Evolutionary conservation across 805 yeast genomes (phyloP).

Genomic region (Barnettozyma vustinii): DNA sequence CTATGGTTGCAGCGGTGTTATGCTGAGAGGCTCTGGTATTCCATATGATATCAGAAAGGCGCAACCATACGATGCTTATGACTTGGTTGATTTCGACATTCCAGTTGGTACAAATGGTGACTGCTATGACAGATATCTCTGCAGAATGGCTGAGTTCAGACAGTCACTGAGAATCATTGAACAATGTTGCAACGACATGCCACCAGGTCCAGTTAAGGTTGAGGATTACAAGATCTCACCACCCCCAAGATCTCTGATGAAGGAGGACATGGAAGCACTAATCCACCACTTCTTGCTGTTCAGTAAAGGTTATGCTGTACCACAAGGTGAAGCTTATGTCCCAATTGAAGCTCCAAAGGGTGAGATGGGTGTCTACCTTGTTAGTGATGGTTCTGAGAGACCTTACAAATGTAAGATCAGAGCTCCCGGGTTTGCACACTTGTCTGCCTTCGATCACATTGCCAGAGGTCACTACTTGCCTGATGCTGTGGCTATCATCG

Average conservation of each 20-base stretch:
- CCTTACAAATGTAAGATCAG: constrained; percentile 91
- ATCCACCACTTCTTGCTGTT: constrained; percentile 85
- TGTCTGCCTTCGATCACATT: constrained; percentile 83
- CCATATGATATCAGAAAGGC: constrained; percentile 83
- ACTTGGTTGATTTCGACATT: constrained; percentile 76
- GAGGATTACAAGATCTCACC: constrained; percentile 84
- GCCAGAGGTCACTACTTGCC: constrained; percentile 84
- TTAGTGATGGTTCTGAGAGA: constrained; percentile 84
- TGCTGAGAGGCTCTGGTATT: constrained; percentile 88
- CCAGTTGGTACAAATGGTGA: constrained; percentile 87
- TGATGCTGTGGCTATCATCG: constrained; percentile 89
- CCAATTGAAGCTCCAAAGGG: constrained; percentile 95
- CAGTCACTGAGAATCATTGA: constrained; percentile 84
- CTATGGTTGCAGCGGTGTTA: constrained; percentile 77
- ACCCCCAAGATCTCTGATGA: constrained; percentile 78
- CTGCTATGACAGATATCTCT: constrained; percentile 84
- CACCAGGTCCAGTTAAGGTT: constrained; percentile 85
- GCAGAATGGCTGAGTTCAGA: constrained; percentile 89
- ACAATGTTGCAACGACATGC: constrained; percentile 89
- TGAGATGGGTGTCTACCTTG: constrained; percentile 88
- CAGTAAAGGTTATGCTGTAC: constrained; percentile 86
- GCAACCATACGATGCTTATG: constrained; percentile 89
- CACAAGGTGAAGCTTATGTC: constrained; percentile 87
- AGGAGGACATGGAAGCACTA: constrained; percentile 88
- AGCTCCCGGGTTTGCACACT: constrained; percentile 91